These are phyloP conservation scores for Emydomyces testavorans DNA, from an alignment of 2,329 filamentous ascomycete species.

Conservation along the genomic window DNA sequence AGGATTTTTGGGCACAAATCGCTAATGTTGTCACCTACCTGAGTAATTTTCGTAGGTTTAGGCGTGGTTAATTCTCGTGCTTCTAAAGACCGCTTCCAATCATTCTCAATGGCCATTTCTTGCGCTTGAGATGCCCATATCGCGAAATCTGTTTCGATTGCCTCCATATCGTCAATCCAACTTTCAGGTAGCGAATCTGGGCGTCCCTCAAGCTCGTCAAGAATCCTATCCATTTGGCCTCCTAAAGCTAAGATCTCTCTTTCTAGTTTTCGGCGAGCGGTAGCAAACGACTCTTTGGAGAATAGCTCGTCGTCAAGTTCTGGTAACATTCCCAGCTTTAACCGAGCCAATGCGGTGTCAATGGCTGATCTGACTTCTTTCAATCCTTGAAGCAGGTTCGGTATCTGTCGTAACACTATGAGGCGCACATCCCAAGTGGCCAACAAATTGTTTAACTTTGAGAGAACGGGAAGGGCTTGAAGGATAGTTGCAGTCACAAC, in stretches of 20 bases:
- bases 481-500: constrained; percentile 83
- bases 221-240: constrained; percentile 65
- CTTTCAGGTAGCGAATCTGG: constrained; percentile 71
- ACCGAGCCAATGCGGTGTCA: constrained; percentile 24
- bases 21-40: not conserved
- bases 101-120: constrained; percentile 56
- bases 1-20: not conserved
- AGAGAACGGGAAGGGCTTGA: constrained; percentile 73
- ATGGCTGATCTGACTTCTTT: constrained; percentile 30
- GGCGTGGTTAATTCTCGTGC: not conserved
- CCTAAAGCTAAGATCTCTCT: constrained; percentile 60
- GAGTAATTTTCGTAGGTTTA: not conserved
- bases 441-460: constrained; percentile 60
- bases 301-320: constrained; percentile 22
- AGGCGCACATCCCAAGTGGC: constrained; percentile 68
- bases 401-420: constrained; percentile 60
- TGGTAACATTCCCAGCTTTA: constrained; percentile 22
- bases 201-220: constrained; percentile 74
- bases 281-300: constrained; percentile 32
- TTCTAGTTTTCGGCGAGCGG: constrained; percentile 47
- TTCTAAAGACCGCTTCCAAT: constrained; percentile 32
- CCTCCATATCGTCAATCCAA: constrained; percentile 82
- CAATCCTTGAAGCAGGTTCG: constrained; percentile 55
- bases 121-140: constrained; percentile 74
- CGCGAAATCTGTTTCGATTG: constrained; percentile 62